Conservation (phyloP, 176 grass and related monocot genomes). For the Pharus latifolius region DNA sequence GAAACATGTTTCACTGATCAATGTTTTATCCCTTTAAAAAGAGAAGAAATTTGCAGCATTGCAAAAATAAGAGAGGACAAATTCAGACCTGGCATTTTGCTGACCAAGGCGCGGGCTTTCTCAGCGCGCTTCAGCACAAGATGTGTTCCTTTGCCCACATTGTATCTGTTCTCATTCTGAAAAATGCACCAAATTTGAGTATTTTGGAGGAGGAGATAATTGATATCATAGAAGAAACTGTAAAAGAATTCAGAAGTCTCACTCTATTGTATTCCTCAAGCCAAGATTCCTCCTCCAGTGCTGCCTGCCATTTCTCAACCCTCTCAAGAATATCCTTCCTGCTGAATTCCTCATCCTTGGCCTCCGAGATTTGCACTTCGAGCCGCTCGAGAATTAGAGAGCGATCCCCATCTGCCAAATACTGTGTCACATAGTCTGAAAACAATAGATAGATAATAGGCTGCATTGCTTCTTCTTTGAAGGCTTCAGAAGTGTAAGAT, state of each 20-base stretch:
- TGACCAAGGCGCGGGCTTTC: conserved; percentile 60
- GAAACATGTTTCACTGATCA: too few species aligned
- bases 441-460: not conserved
- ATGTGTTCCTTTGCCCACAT: conserved; percentile 60
- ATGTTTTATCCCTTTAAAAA: not conserved
- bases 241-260: not conserved
- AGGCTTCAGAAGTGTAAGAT: not conserved
- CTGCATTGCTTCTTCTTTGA: not conserved
- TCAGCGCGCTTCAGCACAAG: conserved; percentile 58
- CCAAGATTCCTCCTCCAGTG: conserved; percentile 71
- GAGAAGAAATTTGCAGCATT: not conserved
- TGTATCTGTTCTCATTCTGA: conserved; percentile 70
- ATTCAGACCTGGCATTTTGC: conserved; percentile 61
- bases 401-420: conserved; percentile 34
- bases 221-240: not conserved
- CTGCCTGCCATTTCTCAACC: conserved; percentile 54
- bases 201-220: not conserved
- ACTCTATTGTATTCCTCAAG: conserved; percentile 80
- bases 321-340: conserved; percentile 71
- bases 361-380: conserved; percentile 57
- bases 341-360: conserved; percentile 63
- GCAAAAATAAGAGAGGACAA: not conserved
- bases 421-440: not conserved
- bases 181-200: not conserved
- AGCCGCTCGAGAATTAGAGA: conserved; percentile 47